phyloP scores from a whole-genome alignment of 768 basidiomycete species.

The Boletus eberwhitei region DNA sequence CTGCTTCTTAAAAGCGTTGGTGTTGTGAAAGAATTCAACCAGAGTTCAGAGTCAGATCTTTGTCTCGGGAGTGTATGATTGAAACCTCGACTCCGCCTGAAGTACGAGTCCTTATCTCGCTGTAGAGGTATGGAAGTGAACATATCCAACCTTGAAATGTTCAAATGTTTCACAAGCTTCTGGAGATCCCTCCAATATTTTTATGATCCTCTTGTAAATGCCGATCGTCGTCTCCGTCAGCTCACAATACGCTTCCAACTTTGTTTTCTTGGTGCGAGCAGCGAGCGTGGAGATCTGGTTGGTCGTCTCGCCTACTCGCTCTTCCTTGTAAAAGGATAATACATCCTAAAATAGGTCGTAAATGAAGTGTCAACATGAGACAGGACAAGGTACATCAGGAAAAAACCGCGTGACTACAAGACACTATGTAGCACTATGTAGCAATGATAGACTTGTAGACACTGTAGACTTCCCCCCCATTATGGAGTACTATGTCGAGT shows the following conservation, averaged over 20 bases:
- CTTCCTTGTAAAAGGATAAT: too few species aligned
- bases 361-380: too few species aligned
- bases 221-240: conserved; percentile 27
- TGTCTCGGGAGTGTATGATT: too few species aligned
- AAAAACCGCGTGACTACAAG: too few species aligned
- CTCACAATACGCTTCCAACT: conserved; percentile 24
- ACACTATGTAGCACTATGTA: too few species aligned
- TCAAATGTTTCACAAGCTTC: conserved; percentile 20
- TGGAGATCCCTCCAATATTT: conserved; percentile 21
- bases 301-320: conserved; percentile 21
- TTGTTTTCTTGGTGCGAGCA: conserved; percentile 18
- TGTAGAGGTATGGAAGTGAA: conserved; percentile 28
- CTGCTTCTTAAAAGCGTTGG: too few species aligned
- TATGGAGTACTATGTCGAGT: too few species aligned
- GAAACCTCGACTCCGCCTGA: not conserved
- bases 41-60: too few species aligned
- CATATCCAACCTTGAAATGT: conserved; percentile 20
- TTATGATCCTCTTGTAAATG: conserved; percentile 21
- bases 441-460: too few species aligned
- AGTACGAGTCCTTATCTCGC: conserved; percentile 25
- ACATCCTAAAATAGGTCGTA: too few species aligned
- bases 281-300: conserved; percentile 37
- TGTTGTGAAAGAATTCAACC: too few species aligned
- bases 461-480: too few species aligned
- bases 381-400: conserved; percentile 4